A percentile compares a stretch with the other conserved stretches of the same genome.
Conservation (phyloP, 2,329 filamentous ascomycete genomes). For the Penicillium psychrosexuale region DNA sequence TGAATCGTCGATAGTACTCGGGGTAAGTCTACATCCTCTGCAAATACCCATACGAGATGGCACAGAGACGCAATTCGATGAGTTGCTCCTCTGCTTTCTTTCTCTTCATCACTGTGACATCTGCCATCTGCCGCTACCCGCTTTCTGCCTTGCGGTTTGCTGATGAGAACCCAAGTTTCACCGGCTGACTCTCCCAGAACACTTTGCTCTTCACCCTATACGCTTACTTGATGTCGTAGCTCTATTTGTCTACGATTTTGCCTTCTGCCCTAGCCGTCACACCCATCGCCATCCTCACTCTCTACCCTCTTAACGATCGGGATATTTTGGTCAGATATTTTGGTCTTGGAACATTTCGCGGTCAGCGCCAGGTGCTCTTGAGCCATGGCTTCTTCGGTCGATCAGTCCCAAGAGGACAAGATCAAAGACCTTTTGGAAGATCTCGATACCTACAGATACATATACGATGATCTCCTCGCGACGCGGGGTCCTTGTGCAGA, state of each 20-base stretch:
- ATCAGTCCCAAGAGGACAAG: constrained; percentile 24
- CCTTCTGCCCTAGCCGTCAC: background rate
- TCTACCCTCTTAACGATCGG: background rate
- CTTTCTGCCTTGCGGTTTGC: background rate
- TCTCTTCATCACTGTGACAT: background rate
- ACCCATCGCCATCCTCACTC: background rate
- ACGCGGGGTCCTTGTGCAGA: constrained; percentile 26
- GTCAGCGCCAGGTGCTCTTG: background rate
- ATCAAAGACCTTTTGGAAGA: constrained; percentile 34
- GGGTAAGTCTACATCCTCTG: background rate
- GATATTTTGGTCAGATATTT: background rate
- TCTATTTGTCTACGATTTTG: background rate
- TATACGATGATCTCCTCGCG: constrained; percentile 30
- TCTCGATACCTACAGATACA: constrained; percentile 31
- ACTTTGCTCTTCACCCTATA: background rate
- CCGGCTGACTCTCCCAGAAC: background rate
- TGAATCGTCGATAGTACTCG: background rate
- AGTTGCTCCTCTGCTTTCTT: background rate
- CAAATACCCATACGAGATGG: background rate
- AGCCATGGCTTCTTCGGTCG: constrained; percentile 10
- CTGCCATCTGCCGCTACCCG: background rate
- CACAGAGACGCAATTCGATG: background rate
- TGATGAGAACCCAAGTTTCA: background rate
- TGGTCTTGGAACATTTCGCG: background rate
- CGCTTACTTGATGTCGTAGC: background rate